A percentile compares a stretch with the other conserved stretches of the same genome.
Evolutionary conservation across 2,329 filamentous ascomycete species (phyloP).

Genomic region (Trichoderma sp.): DNA sequence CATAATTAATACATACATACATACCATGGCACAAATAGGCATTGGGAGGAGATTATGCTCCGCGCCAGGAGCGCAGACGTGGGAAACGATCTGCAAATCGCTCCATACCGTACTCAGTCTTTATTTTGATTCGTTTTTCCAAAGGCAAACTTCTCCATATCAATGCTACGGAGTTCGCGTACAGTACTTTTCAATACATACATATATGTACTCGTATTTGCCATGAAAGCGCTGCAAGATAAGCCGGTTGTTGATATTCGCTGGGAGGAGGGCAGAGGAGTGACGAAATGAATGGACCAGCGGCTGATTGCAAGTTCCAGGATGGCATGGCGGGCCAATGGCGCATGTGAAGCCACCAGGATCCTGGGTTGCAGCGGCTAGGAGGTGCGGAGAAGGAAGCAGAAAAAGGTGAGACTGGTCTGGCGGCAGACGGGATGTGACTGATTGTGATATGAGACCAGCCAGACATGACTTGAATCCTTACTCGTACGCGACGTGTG

Average conservation of each 20-base stretch:
- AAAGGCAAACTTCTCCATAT: background rate
- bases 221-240: background rate
- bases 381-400: conserved; percentile 11
- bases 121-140: background rate
- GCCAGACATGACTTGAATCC: background rate
- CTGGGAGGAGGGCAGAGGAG: background rate
- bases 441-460: background rate
- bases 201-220: background rate
- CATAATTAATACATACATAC: background rate
- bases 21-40: background rate
- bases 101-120: background rate
- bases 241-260: conserved; percentile 6
- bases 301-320: conserved; percentile 21
- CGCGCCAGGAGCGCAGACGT: background rate
- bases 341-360: background rate
- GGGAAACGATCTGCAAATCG: background rate
- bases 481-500: background rate
- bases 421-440: conserved; percentile 1
- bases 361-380: conserved; percentile 8
- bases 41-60: background rate
- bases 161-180: background rate
- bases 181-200: background rate
- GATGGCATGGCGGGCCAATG: conserved; percentile 15
- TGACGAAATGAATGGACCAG: conserved; percentile 17
- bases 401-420: background rate